Evolutionary conservation across 352 stramenopile species (phyloP), one percentile per base, ranked within the genome.

Genomic region (Peronospora farinosa): DNA sequence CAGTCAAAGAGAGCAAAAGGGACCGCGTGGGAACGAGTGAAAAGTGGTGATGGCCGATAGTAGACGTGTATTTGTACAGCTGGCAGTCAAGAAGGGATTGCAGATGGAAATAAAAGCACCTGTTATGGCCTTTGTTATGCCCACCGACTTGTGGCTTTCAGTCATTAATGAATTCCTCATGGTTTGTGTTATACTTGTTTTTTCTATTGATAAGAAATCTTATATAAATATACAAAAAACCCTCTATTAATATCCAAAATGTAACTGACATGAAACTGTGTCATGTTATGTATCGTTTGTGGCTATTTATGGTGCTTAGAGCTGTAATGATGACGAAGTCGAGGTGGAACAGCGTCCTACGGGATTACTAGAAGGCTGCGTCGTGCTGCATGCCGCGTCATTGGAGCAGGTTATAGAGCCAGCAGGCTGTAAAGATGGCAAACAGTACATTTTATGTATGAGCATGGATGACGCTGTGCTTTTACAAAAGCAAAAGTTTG

Each of bases 101-200:
- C 41, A 41, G 12, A 19, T 65, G 40, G 47, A 65, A 28, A 36
- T 71, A 25, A 30, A 51, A 5, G 45, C 62, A 21, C 67, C 75
- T 8, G 67, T 78, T 16, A 86, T 87, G 67, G 78, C 75, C 0
- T 87, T 89, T 43, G 62, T 84, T 19, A 56, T 72, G 45, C 60
- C 78, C 16, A 70, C 66, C 13, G 76, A 86, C 54, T 67, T 75
- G 15, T 87, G 78, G 78, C 52, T 69, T 32, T 45, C 54, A 2
- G 67, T 81, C n/a, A 69, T 89, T 41, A 89, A 89, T 48, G 78
- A 89, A 63, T 85, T 86, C 51, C 63, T 89, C 64, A 87, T 86
- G 78, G 78, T 89, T 32, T 36, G 12, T 21, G 5, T 19, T 5
- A 37, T 28, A 28, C 10, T 9, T 32, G 28, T 12, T 9, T 32